Evolutionary conservation across 2,329 filamentous ascomycete genomes (phyloP), one percentile per base, ranked within the genome.

Genomic region (Orbilia ellipsospora): DNA sequence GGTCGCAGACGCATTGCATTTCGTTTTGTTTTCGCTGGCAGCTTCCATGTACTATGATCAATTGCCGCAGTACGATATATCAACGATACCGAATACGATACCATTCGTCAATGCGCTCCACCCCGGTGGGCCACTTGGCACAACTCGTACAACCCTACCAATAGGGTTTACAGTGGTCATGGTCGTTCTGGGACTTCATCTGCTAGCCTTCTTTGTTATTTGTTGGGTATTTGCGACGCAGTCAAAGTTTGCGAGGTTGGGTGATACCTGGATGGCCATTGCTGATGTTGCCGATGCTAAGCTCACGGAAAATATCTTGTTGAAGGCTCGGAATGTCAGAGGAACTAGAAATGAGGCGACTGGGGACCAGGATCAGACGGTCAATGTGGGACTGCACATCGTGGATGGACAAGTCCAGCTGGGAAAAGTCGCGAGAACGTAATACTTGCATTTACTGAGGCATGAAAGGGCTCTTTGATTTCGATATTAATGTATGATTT

Each of bases 181-280:
- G 42, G 56, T 40, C 13, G 56, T 48, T 26, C 8, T 61, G n/a
- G 36, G 12, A 7, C 23, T 45, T n/a, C 56, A 61, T 18, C 7
- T 61, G n/a, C 2, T 48, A 2, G n/a, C 13, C 1, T 61, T 61
- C 28, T 48, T 61, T n/a, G 4, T 26, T 12, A 20, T 61, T 61
- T 61, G 42, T 20, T 61, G 44, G 40, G 12, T 28, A 26, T 61
- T 61, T 18, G 40, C 56, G 3, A 44, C 20, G 6, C 23, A 16
- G 15, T 28, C 55, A 13, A 48, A 61, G n/a, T 48, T 48, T 44
- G 45, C 56, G 18, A 45, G 42, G 12, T 28, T 61, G 20, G 56
- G 56, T 15, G 56, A 61, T 28, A 61, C 56, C 8, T 61, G 56
- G 56, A 61, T 48, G 56, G 56, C 56, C 1, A 61, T 61, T 48